These are phyloP conservation scores for Cymodocea nodosa DNA, from an alignment of 116 monocot genomes.

Conservation along the genomic window DNA sequence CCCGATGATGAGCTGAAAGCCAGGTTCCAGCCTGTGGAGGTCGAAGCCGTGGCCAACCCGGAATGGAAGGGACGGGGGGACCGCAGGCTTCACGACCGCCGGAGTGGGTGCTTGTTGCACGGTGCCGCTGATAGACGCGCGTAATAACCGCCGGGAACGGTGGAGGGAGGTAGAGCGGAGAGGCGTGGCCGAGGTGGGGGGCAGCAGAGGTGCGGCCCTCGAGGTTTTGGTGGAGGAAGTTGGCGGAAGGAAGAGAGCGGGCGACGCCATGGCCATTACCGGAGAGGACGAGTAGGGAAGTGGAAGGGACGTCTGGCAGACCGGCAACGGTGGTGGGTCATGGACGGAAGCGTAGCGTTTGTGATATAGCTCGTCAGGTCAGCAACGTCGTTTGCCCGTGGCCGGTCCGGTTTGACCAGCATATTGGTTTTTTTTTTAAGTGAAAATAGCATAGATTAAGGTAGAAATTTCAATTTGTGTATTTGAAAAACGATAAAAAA, in stretches of 20 bases:
- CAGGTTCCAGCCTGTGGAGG: constrained; percentile 91
- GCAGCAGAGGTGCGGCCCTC: not conserved
- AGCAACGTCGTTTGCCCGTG: too few relatives aligned
- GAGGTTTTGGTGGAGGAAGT: not conserved
- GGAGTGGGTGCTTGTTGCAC: not conserved
- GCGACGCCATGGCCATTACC: constrained; percentile 5
- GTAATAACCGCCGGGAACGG: not conserved
- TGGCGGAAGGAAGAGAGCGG: constrained; percentile 5
- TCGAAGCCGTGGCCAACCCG: constrained; percentile 94
- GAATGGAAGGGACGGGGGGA: constrained; percentile 56
- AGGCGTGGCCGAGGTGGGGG: not conserved
- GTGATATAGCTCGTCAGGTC: too few relatives aligned
- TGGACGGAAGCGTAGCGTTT: too few relatives aligned
- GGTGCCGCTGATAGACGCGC: not conserved
- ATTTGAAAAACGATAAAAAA: too few relatives aligned
- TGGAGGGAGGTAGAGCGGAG: not conserved
- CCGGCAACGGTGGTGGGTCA: too few relatives aligned
- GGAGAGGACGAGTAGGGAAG: not conserved
- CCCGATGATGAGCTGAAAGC: constrained; percentile 84
- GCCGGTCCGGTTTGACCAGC: too few relatives aligned
- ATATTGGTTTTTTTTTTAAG: too few relatives aligned
- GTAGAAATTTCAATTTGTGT: too few relatives aligned
- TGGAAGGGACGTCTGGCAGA: not conserved
- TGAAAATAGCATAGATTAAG: too few relatives aligned
- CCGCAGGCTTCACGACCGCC: not conserved